These are phyloP conservation scores for Monarda citriodora DNA, from an alignment of 305 asterid species.

Conservation along the genomic window DNA sequence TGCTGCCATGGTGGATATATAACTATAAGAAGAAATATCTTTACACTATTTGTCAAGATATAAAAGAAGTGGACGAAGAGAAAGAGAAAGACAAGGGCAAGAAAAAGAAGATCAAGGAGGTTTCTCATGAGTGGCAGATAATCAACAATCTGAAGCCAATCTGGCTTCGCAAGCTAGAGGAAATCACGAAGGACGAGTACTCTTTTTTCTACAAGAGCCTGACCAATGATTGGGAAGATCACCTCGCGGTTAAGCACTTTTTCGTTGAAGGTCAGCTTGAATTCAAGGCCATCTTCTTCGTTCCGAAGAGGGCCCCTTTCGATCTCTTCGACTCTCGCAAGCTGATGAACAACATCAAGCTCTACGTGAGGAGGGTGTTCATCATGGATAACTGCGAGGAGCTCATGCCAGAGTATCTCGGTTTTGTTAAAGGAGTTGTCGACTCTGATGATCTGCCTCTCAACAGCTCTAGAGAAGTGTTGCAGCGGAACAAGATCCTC, in stretches of 20 bases:
- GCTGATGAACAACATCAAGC: slow-evolving; percentile 78
- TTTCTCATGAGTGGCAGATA: slow-evolving; percentile 67
- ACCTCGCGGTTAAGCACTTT: slow-evolving; percentile 80
- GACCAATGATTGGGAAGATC: slow-evolving; percentile 82
- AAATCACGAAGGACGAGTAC: slow-evolving; percentile 68
- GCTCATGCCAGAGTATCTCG: slow-evolving; percentile 65
- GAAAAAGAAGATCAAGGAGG: slow-evolving; percentile 77
- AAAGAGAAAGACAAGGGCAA: slow-evolving; percentile 58
- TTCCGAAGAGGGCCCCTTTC: slow-evolving; percentile 59
- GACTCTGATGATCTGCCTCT: slow-evolving; percentile 83
- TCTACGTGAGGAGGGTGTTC: slow-evolving; percentile 69
- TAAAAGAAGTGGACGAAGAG: slow-evolving; percentile 69
- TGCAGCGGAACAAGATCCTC: slow-evolving; percentile 79
- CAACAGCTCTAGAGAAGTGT: slow-evolving; percentile 66
- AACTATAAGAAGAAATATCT: no score
- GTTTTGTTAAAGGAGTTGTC: slow-evolving; percentile 77
- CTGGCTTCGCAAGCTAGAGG: slow-evolving; percentile 80
- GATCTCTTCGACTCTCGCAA: slow-evolving; percentile 77
- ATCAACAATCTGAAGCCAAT: slow-evolving; percentile 80
- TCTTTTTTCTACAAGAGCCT: slow-evolving; percentile 81
- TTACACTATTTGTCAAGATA: no score
- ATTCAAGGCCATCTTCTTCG: slow-evolving; percentile 68
- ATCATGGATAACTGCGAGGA: slow-evolving; percentile 64
- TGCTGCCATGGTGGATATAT: no score
- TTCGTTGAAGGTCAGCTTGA: slow-evolving; percentile 77